Conservation (phyloP, 192 early-diverging fungal genomes). For the Funneliformis geosporum region DNA sequence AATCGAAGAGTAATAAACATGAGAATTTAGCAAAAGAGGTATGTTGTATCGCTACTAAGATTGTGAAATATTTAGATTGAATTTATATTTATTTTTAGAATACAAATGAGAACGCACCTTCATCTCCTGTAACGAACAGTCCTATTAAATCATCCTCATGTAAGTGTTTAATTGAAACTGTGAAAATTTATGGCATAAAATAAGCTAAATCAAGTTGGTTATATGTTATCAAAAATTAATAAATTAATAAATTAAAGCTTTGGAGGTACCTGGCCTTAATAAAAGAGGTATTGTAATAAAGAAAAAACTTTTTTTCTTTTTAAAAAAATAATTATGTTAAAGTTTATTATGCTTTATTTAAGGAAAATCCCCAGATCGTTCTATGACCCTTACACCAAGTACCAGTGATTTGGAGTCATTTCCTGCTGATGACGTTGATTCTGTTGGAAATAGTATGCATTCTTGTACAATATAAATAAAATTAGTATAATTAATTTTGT, state of each 20-base stretch:
- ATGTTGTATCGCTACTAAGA: not conserved
- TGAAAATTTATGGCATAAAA: not conserved
- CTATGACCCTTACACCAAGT: slow-evolving; percentile 28
- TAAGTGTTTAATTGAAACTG: not conserved
- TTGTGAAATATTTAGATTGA: not conserved
- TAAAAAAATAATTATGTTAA: not conserved
- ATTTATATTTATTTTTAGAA: slow-evolving; percentile 3
- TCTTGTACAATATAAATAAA: not conserved
- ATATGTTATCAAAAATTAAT: too few species aligned
- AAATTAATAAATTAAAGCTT: not conserved
- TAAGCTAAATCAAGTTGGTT: not conserved
- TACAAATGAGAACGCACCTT: not conserved
- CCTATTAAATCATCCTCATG: not conserved
- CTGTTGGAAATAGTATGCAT: slow-evolving; percentile 10
- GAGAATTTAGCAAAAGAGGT: slow-evolving; percentile 30
- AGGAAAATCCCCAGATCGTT: slow-evolving; percentile 10
- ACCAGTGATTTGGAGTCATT: not conserved
- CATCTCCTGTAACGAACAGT: not conserved
- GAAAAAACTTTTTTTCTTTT: not conserved
- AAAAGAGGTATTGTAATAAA: slow-evolving; percentile 9
- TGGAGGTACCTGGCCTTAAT: not conserved
- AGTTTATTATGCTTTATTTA: not conserved
- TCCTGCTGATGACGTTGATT: not conserved
- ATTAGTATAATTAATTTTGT: slow-evolving; percentile 1
- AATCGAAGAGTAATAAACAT: slow-evolving; percentile 47